Evolutionary conservation across 2,329 filamentous ascomycete species (phyloP).

Genomic region (Albophoma yamanashiensis): DNA sequence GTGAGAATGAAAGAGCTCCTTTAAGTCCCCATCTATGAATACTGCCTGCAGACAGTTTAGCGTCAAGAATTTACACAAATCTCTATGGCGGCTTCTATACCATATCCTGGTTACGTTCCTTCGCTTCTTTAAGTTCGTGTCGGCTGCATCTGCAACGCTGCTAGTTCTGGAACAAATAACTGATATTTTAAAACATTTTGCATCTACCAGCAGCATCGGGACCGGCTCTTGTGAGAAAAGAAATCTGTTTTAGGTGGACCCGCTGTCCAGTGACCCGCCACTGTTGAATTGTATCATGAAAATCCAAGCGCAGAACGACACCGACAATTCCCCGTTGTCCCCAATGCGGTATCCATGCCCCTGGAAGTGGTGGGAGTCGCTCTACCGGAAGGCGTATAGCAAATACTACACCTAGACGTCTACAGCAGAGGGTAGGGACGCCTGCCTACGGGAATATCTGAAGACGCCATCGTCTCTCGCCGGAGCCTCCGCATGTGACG

Average conservation of each 20-base stretch:
- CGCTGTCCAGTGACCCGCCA: too few relatives aligned
- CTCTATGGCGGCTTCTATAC: neutral
- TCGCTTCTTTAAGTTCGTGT: neutral
- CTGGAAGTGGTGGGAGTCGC: neutral
- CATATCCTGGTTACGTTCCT: neutral
- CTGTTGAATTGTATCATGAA: too few relatives aligned
- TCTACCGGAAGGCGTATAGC: too few relatives aligned
- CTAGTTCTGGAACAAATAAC: neutral
- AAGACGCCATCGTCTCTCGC: neutral
- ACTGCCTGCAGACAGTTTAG: neutral
- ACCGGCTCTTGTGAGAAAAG: too few relatives aligned
- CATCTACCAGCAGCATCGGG: neutral
- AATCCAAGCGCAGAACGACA: too few relatives aligned
- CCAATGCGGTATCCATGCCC: neutral
- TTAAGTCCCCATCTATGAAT: neutral
- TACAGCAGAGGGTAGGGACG: too few relatives aligned
- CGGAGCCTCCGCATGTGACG: neutral
- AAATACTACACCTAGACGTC: too few relatives aligned
- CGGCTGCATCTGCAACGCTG: neutral
- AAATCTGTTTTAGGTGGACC: too few relatives aligned
- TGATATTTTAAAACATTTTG: neutral
- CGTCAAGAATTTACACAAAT: neutral
- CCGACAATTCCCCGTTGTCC: neutral
- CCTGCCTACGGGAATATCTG: neutral
- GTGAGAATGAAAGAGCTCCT: slow-evolving; percentile 21